A percentile compares a stretch with the other conserved stretches of the same genome.
Conservation (phyloP, 2,329 filamentous ascomycete genomes). For the Fusarium sp. region DNA sequence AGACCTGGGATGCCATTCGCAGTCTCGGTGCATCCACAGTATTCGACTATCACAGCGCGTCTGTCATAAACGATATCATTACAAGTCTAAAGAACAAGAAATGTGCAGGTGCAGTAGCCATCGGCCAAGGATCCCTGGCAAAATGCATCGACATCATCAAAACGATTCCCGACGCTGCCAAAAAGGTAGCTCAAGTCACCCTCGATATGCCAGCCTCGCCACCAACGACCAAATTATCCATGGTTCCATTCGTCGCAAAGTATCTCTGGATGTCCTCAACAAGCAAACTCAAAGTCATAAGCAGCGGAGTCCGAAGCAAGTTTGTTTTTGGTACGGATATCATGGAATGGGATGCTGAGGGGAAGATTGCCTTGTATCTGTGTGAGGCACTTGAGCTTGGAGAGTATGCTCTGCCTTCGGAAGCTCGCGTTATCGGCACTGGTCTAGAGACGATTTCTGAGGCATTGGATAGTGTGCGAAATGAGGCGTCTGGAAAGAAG, state of each 20-base stretch:
- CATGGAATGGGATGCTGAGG: background rate
- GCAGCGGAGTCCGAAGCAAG: background rate
- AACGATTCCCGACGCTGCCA: background rate
- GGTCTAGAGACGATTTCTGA: background rate
- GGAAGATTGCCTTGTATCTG: background rate
- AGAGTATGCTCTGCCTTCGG: background rate
- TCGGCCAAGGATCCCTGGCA: background rate
- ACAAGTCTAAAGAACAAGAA: background rate
- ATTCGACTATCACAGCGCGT: background rate
- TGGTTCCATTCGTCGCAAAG: conserved; percentile 3
- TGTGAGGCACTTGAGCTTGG: background rate
- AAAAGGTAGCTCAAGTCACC: background rate
- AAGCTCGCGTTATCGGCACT: background rate
- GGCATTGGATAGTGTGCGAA: background rate
- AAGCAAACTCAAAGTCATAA: background rate
- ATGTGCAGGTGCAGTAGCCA: background rate
- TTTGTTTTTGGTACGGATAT: conserved; percentile 8
- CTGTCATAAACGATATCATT: background rate
- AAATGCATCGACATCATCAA: conserved; percentile 7
- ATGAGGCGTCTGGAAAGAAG: background rate
- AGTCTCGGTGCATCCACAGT: background rate
- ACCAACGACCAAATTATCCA: background rate
- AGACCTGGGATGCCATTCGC: background rate
- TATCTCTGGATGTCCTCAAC: background rate
- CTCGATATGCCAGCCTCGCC: background rate